phyloP scores from a whole-genome alignment of 768 basidiomycete genomes.

The Omphalotus guepiniiformis region DNA sequence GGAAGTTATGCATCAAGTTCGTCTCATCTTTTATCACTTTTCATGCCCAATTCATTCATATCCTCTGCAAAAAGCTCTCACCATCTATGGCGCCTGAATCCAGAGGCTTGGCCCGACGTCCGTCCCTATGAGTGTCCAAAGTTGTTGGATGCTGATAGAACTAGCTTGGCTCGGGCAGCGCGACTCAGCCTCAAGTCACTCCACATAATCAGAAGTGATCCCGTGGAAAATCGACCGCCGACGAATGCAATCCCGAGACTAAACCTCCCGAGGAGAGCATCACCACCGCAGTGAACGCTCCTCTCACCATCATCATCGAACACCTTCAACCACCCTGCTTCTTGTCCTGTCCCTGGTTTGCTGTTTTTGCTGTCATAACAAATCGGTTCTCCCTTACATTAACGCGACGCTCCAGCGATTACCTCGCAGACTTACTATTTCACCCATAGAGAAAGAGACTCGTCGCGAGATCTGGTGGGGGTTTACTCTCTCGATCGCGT shows the following conservation, averaged over 20 bases:
- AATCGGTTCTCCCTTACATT: too few species aligned
- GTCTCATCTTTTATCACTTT: constrained; percentile 15
- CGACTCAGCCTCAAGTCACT: constrained; percentile 44
- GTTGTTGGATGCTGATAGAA: constrained; percentile 44
- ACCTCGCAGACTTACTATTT: constrained; percentile 64
- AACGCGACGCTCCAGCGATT: constrained; percentile 56
- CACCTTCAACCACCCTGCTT: too few species aligned
- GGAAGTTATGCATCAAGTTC: constrained; percentile 48
- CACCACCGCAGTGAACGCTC: too few species aligned
- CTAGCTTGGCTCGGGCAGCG: constrained; percentile 46
- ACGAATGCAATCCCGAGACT: constrained; percentile 11
- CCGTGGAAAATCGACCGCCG: constrained; percentile 33
- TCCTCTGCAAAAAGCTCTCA: constrained; percentile 26
- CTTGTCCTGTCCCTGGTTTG: too few species aligned
- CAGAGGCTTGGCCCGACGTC: constrained; percentile 60
- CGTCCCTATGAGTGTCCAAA: constrained; percentile 61
- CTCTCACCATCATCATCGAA: too few species aligned
- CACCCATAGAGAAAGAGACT: constrained; percentile 82
- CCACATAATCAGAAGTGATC: constrained; percentile 55
- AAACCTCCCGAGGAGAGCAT: too few species aligned
- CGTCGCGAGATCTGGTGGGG: constrained; percentile 93
- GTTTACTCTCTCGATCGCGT: constrained; percentile 89
- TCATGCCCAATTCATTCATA: neutral
- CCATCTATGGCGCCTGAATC: constrained; percentile 50
- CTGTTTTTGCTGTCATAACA: too few species aligned